Conservation (phyloP, 352 stramenopile species). For the Pythium pectinolyticum region DNA sequence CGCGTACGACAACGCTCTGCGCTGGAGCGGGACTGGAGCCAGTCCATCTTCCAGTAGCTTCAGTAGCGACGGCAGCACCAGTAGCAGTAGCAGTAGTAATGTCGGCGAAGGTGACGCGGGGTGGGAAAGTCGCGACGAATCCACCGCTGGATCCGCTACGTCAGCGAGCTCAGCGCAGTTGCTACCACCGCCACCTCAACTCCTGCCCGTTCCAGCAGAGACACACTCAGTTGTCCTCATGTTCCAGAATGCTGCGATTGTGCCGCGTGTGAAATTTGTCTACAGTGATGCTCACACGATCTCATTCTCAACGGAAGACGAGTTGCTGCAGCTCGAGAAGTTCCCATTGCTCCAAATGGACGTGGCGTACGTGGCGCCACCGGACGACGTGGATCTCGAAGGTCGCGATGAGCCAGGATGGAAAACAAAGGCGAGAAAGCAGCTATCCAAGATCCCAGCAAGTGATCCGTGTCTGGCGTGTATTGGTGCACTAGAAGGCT, state of each 20-base stretch:
- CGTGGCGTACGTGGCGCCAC: neutral
- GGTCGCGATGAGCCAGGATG: neutral
- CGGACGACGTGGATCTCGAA: neutral
- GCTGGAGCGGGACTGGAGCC: neutral
- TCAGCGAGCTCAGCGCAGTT: too few relatives aligned
- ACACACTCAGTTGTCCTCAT: neutral
- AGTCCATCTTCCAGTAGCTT: neutral
- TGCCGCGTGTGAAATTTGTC: neutral
- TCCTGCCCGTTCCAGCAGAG: neutral
- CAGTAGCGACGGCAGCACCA: neutral
- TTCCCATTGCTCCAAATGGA: neutral
- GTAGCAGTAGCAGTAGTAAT: too few relatives aligned
- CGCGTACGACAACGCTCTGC: neutral
- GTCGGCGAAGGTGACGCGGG: too few relatives aligned
- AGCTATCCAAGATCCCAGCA: neutral
- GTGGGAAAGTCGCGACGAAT: too few relatives aligned
- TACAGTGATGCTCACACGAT: neutral
- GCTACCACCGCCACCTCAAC: too few relatives aligned
- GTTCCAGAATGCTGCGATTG: neutral
- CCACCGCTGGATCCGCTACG: too few relatives aligned
- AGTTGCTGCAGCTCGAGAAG: neutral
- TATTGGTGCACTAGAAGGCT: neutral
- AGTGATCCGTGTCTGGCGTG: neutral
- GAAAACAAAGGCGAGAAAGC: neutral
- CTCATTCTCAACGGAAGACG: neutral